These are phyloP conservation scores for Chaetomium sp. DNA, from an alignment of 2,329 filamentous ascomycete species.

Conservation along the genomic window DNA sequence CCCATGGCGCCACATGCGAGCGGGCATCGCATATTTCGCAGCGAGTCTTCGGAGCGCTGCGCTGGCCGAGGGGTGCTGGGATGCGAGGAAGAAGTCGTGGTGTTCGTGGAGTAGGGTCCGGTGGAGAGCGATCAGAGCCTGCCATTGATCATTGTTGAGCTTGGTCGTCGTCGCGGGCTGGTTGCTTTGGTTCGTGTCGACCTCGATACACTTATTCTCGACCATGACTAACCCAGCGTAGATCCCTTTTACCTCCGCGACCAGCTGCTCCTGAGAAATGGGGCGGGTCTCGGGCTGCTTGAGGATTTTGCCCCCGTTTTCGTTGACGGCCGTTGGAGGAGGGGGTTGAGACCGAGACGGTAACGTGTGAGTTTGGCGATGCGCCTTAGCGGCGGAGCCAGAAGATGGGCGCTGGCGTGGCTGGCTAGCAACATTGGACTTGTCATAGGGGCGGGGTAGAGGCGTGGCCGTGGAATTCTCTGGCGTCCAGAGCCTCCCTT, in stretches of 20 bases:
- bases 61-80: slow-evolving; percentile 75
- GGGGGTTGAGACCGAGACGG: slow-evolving; percentile 1
- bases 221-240: slow-evolving; percentile 82
- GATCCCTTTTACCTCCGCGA: slow-evolving; percentile 75
- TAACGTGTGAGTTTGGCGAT: slow-evolving; percentile 8
- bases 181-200: slow-evolving; percentile 57
- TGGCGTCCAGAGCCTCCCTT: slow-evolving; percentile 19
- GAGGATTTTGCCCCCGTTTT: slow-evolving; percentile 21
- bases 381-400: slow-evolving; percentile 8
- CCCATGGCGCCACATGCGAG: slow-evolving; percentile 87
- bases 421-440: slow-evolving; percentile 18
- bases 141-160: slow-evolving; percentile 67
- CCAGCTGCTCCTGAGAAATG: slow-evolving; percentile 71
- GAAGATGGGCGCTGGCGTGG: slow-evolving; percentile 15
- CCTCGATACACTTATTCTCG: slow-evolving; percentile 79
- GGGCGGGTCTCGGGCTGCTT: slow-evolving; percentile 57
- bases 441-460: slow-evolving; percentile 14
- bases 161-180: slow-evolving; percentile 37
- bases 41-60: slow-evolving; percentile 61
- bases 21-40: slow-evolving; percentile 83
- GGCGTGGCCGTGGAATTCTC: slow-evolving; percentile 12
- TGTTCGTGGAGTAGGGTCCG: slow-evolving; percentile 75
- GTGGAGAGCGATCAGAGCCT: slow-evolving; percentile 75
- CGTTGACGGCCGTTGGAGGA: slow-evolving; percentile 7
- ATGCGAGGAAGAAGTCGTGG: slow-evolving; percentile 80